phyloP scores from a whole-genome alignment of 2,329 filamentous ascomycete genomes.

The Ophiosphaerella narmari region DNA sequence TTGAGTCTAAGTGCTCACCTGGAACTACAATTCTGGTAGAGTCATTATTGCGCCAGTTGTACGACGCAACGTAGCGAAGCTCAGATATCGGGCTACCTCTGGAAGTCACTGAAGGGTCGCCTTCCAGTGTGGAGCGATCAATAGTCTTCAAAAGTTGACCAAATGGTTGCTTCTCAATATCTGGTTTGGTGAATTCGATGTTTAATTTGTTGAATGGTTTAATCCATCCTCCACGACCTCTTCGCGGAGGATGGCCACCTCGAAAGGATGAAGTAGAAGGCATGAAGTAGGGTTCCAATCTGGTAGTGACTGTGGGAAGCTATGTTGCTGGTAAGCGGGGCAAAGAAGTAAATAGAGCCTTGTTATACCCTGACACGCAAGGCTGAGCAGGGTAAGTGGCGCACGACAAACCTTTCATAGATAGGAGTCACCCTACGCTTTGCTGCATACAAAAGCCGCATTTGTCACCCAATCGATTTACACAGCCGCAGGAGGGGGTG shows the following conservation, averaged over 20 bases:
- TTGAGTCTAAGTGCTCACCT: slow-evolving; percentile 16
- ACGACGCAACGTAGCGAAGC: slow-evolving; percentile 55
- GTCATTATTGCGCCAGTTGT: slow-evolving; percentile 54
- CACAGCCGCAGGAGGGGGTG: slow-evolving; percentile 16
- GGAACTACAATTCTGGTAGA: slow-evolving; percentile 45
- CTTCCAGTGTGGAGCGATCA: slow-evolving; percentile 12
- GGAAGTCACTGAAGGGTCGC: neutral
- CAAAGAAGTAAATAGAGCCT: neutral
- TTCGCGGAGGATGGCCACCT: slow-evolving; percentile 30
- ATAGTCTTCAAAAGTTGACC: slow-evolving; percentile 33
- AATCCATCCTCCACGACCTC: slow-evolving; percentile 20
- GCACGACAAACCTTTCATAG: slow-evolving; percentile 17
- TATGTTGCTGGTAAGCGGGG: neutral
- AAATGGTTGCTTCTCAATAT: slow-evolving; percentile 35
- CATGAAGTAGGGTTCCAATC: neutral
- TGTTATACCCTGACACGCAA: slow-evolving; percentile 12
- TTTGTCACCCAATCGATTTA: slow-evolving; percentile 31
- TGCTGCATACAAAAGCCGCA: slow-evolving; percentile 13
- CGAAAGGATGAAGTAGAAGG: slow-evolving; percentile 15
- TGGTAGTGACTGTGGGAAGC: neutral
- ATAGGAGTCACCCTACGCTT: slow-evolving; percentile 13
- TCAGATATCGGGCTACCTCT: slow-evolving; percentile 41
- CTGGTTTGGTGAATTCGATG: slow-evolving; percentile 19
- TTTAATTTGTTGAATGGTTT: slow-evolving; percentile 10
- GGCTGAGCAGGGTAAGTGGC: slow-evolving; percentile 30